Percentiles rank a stretch among this genome's conserved stretches.
These are phyloP conservation scores for Alternaria sp. DNA, from an alignment of 2,329 filamentous ascomycete species.

Conservation along the genomic window DNA sequence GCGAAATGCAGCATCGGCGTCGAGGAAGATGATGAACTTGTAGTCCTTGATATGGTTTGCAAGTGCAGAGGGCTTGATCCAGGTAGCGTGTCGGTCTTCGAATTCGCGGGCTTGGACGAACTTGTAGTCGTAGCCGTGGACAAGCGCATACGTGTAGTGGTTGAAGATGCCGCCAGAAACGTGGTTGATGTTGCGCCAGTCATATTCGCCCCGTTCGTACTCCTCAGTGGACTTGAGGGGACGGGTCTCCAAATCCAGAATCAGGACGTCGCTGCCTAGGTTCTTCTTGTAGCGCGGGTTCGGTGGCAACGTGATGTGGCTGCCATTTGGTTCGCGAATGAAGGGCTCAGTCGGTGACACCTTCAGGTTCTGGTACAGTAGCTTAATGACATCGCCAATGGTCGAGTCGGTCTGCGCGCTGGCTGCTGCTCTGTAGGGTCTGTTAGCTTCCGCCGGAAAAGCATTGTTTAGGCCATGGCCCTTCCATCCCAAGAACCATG, in stretches of 20 bases:
- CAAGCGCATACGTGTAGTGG: slow-evolving; percentile 49
- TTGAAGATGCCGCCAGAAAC: slow-evolving; percentile 47
- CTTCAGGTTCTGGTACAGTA: slow-evolving; percentile 41
- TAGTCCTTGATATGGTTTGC: slow-evolving; percentile 47
- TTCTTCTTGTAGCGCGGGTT: slow-evolving; percentile 41
- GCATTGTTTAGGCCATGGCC: not conserved
- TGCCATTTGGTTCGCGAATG: slow-evolving; percentile 41
- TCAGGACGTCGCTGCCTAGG: slow-evolving; percentile 43
- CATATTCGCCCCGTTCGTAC: slow-evolving; percentile 40
- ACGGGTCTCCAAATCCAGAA: slow-evolving; percentile 47
- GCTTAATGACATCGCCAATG: slow-evolving; percentile 41
- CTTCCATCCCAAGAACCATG: not conserved
- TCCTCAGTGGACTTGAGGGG: slow-evolving; percentile 40
- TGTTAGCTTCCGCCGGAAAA: slow-evolving; percentile 18
- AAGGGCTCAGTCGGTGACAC: slow-evolving; percentile 33
- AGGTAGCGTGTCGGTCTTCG: slow-evolving; percentile 53
- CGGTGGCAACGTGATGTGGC: slow-evolving; percentile 35
- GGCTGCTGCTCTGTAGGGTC: slow-evolving; percentile 26
- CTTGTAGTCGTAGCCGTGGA: slow-evolving; percentile 60
- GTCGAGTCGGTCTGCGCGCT: slow-evolving; percentile 29
- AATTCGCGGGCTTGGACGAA: slow-evolving; percentile 52
- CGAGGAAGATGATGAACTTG: slow-evolving; percentile 57
- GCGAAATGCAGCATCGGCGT: slow-evolving; percentile 56
- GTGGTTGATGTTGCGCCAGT: slow-evolving; percentile 47
- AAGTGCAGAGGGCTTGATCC: slow-evolving; percentile 54